Evolutionary conservation across 768 basidiomycete genomes (phyloP), one percentile per base, ranked within the genome.

Genomic region (Lactifluus echinatus): DNA sequence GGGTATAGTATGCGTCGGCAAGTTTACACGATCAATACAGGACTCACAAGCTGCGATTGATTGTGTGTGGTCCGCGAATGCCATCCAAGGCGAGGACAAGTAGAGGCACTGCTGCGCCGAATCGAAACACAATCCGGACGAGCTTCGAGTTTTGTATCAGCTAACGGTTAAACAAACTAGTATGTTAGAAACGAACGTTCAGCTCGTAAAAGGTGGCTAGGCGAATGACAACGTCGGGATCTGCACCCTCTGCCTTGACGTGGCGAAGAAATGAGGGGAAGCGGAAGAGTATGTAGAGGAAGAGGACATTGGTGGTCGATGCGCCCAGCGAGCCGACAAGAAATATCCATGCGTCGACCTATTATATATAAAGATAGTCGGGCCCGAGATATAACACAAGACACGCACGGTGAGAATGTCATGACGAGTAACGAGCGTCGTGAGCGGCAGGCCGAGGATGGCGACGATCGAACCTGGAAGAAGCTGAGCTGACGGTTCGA

Each of bases 321-420:
- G 85, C 83, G 1, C 82, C 82, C 12, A 77, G 72, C 0, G 86
- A 77, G 12, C 90, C 89, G 21, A 80, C 77, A 2, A 91, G 72
- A 62, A 89, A 83, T n/a, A 88, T 85, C 76, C 82, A 91, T 2
- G 83, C 81, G 48, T 82, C 75, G 63, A 79, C 80, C 87, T 90
- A 56, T 43, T 28, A 19, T 31, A 31, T 4, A n/a, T n/a, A n/a
- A n/a, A n/a, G n/a, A n/a, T n/a, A n/a, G n/a, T n/a, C n/a, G n/a
- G n/a, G 6, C 12, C 3, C 7, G 15, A 11, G 17, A n/a, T 15
- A 26, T 37, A 4, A 14, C 2, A 15, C 19, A 17, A 31, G 5
- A 24, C 36, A 64, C 68, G 56, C 60, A 89, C 89, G 60, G 73
- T 77, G 56, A 83, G 79, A 19, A 88, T 71, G 39, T 86, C 65